A percentile compares a stretch with the other conserved stretches of the same genome.
These are phyloP conservation scores for Talinum fruticosum DNA, from an alignment of 148 eudicot genomes.

Conservation along the genomic window DNA sequence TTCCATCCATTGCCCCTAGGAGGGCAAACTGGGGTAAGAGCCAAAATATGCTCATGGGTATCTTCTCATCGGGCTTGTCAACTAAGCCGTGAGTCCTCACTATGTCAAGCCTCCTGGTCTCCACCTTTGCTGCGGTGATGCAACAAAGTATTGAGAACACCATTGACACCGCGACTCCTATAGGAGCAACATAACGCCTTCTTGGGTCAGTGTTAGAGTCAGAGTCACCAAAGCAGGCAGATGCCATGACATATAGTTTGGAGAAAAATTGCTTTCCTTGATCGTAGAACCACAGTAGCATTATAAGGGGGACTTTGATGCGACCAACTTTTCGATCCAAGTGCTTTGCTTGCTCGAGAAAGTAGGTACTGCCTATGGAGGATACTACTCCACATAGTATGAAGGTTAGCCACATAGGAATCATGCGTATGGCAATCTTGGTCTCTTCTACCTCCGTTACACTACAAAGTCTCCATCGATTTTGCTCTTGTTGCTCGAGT, in stretches of 20 bases:
- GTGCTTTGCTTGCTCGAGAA: constrained; percentile 48
- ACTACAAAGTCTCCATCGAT: constrained; percentile 40
- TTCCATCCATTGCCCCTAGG: constrained; percentile 32
- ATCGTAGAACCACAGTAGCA: constrained; percentile 33
- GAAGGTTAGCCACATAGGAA: constrained; percentile 48
- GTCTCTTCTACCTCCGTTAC: constrained; percentile 47
- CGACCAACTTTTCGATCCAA: constrained; percentile 39
- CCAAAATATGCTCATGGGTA: constrained; percentile 50
- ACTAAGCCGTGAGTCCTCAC: constrained; percentile 28
- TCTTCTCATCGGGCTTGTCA: constrained; percentile 35
- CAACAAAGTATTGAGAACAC: constrained; percentile 38
- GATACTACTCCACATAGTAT: constrained; percentile 36
- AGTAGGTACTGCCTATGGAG: constrained; percentile 47
- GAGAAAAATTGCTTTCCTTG: background rate
- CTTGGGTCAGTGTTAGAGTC: background rate
- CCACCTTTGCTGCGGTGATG: constrained; percentile 46
- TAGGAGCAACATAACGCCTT: constrained; percentile 17
- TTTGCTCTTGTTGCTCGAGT: constrained; percentile 22
- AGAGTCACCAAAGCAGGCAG: background rate
- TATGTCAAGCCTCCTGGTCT: constrained; percentile 34
- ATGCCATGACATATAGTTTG: background rate
- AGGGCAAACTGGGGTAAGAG: constrained; percentile 41
- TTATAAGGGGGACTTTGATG: constrained; percentile 29
- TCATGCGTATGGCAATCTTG: constrained; percentile 34
- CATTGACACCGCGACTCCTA: constrained; percentile 34